Evolutionary conservation across 176 grass and related monocot species (phyloP), one percentile per base, ranked within the genome.

Genomic region (Oryza longistaminata): DNA sequence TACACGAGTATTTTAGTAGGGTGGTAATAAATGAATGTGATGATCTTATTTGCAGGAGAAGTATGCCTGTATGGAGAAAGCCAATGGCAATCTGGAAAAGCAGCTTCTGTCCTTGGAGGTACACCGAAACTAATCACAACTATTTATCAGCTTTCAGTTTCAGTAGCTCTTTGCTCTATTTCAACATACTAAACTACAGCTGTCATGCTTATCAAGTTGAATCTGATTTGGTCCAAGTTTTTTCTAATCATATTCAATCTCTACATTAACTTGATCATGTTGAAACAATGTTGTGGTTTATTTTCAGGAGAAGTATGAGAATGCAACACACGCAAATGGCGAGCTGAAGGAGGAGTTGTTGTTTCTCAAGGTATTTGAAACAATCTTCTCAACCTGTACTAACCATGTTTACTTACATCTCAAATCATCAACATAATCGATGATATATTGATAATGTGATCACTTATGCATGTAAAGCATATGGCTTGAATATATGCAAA

Each of bases 51-150:
- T 68, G 13, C 75, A 93, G 92, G 79, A 82, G 33, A 82, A 78
- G 17, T 90, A 90, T 82, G 70, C 72, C 7, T 80, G 64, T 65
- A 66, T 86, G 78, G 7, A 76, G 69, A 85, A 90, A 64, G 81
- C 33, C 26, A 88, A 83, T 71, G 49, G 21, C 9, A 93, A 86
- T 11, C 70, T 88, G 80, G 92, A 90, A 66, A 79, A 88, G 49
- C 64, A 91, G 24, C 71, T 91, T 62, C 12, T 43, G 14, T 78
- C 15, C 50, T 71, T 86, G 62, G 71, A 75, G 78, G 82, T 82
- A 67, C 43, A 76, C 11, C 62, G 11, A 16, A 22, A 81, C 27
- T 21, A 27, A 4, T n/a, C 53, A 53, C 55, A 78, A 35, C 15
- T 71, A 65, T 33, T 79, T 52, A 9, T 75, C 71, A 26, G 43